Base-by-base conservation (phyloP, 352 stramenopile genomes). In the Phytophthora crassamura region DNA sequence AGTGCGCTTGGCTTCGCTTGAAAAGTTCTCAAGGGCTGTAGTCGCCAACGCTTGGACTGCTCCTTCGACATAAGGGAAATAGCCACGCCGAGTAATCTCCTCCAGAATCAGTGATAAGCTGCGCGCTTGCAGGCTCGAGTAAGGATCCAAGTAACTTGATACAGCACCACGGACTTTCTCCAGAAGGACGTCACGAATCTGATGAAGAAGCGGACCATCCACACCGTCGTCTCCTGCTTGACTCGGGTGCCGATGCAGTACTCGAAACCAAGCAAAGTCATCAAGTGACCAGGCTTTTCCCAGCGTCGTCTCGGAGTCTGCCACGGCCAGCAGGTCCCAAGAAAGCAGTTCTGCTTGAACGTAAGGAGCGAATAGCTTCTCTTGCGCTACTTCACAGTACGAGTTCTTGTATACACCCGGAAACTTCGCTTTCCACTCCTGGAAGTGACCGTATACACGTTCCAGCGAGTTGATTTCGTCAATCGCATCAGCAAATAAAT, bases 351-450 rank as follows among this genome's bases (percentile, higher is more conserved):
- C 85, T 15, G 74, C 78, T 32, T 78, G 74, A 15, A 94, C 77
- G 28, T 86, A 94, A 2, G 83, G 78, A 15, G 74, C 75, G 36
- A 82, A 88, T 7, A 94, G 47, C 51, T 88, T 92, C 11, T 77
- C 68, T 41, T 82, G 54, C 2, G 82, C 80, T 18, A 94, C 40
- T 40, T 88, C 74, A 25, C 80, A 85, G 62, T 85, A 94, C 7
- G 74, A 71, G 15, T 74, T 78, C 49, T 88, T 78, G 64, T 94
- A 92, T 0, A 90, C 69, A n/a, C 82, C 53, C 0, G 85, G 82
- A 32, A 91, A 94, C 51, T 86, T 89, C 7, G 50, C 45, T 49
- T 88, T 84, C 85, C 85, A 94, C 45, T 90, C 80, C 22, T 88
- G 76, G 20, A 94, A 94, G 39, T 74, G 76, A 5, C 64, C 69